Conservation (phyloP, 768 basidiomycete species). For the Russula vinacea region DNA sequence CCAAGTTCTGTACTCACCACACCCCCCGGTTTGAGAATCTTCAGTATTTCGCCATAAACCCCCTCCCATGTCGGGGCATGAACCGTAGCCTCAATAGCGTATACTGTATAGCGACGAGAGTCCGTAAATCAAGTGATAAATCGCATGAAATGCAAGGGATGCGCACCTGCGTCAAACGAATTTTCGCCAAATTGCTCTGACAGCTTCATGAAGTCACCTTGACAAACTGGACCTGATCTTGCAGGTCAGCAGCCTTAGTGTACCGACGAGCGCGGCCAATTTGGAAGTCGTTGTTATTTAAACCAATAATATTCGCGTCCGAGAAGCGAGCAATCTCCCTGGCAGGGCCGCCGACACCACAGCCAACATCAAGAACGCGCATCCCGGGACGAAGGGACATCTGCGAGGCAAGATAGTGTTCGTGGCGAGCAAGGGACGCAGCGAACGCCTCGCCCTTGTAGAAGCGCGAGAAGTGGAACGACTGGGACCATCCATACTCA, state of each 20-base stretch:
- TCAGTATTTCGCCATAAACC: conserved; percentile 89
- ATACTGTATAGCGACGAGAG: conserved; percentile 51
- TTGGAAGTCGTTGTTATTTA: conserved; percentile 98
- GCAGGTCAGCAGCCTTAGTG: conserved; percentile 70
- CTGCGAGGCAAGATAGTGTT: conserved; percentile 91
- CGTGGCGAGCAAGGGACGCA: conserved; percentile 84
- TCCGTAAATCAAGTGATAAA: background rate
- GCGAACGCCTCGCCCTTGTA: conserved; percentile 83
- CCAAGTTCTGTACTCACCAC: conserved; percentile 52
- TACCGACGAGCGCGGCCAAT: conserved; percentile 81
- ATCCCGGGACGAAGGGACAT: conserved; percentile 85
- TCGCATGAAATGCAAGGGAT: background rate
- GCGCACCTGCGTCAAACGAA: conserved; percentile 85
- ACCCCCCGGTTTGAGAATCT: conserved; percentile 95
- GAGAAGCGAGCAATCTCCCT: conserved; percentile 91
- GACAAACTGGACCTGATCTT: conserved; percentile 74
- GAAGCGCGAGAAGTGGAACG: conserved; percentile 97
- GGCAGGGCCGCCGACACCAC: conserved; percentile 96
- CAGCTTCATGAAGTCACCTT: conserved; percentile 97
- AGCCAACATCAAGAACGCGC: conserved; percentile 97
- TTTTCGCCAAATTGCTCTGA: conserved; percentile 87
- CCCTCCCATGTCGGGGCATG: conserved; percentile 97
- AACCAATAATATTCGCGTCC: conserved; percentile 76
- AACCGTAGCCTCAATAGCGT: conserved; percentile 96
- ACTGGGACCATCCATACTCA: conserved; percentile 89